Percentiles rank a stretch among this genome's conserved stretches.
These are phyloP conservation scores for Roridomyces roridus DNA, from an alignment of 768 basidiomycete genomes.

Conservation along the genomic window DNA sequence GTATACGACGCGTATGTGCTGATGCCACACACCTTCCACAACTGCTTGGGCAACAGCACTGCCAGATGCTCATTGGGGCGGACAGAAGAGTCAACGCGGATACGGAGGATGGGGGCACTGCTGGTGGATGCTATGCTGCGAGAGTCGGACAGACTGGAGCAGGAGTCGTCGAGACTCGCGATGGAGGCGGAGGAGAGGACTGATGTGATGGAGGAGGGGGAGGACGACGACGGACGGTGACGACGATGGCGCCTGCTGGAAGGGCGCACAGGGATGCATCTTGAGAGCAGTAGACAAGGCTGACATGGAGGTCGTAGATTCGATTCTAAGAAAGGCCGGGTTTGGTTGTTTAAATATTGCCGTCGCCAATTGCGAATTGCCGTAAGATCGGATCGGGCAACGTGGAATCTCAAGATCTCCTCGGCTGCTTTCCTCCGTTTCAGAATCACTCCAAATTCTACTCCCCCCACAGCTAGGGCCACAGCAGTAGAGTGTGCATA, in stretches of 20 bases:
- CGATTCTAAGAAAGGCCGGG: not conserved
- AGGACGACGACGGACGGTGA: slow-evolving; percentile 14
- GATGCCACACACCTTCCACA: slow-evolving; percentile 72
- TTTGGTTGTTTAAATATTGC: not conserved
- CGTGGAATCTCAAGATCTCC: too few relatives aligned
- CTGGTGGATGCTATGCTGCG: slow-evolving; percentile 37
- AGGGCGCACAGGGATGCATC: not conserved
- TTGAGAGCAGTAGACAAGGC: slow-evolving; percentile 6
- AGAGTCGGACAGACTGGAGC: slow-evolving; percentile 9
- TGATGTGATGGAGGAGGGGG: slow-evolving; percentile 31
- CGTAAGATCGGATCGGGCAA: too few relatives aligned
- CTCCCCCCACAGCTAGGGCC: too few relatives aligned
- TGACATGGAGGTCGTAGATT: slow-evolving; percentile 13
- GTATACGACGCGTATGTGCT: slow-evolving; percentile 3
- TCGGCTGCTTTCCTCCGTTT: too few relatives aligned
- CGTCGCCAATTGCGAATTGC: too few relatives aligned
- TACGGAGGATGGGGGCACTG: slow-evolving; percentile 34
- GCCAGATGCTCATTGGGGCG: slow-evolving; percentile 78
- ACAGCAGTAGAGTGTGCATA: too few relatives aligned
- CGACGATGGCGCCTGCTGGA: not conserved
- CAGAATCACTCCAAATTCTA: too few relatives aligned
- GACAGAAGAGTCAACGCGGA: slow-evolving; percentile 33
- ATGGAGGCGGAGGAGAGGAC: slow-evolving; percentile 42
- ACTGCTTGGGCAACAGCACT: slow-evolving; percentile 67
- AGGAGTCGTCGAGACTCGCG: slow-evolving; percentile 28